Evolutionary conservation across 768 basidiomycete species (phyloP), one percentile per base, ranked within the genome.

Genomic region (Royoungia palumana): DNA sequence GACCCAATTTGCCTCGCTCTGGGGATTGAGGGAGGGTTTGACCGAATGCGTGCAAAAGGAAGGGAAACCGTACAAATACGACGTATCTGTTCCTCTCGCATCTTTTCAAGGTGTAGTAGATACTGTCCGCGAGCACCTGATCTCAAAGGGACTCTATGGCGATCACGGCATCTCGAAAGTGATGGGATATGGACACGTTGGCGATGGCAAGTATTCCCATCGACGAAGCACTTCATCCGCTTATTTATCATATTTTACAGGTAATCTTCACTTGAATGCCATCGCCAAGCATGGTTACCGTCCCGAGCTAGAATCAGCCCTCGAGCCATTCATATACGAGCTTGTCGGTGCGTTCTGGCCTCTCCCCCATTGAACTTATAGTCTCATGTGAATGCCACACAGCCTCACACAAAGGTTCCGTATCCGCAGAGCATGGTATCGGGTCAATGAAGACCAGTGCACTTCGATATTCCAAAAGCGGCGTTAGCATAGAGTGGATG

Each of bases 341-440:
- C 77, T 94, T 40, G 88, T 93, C 51, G 77, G 90, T 85, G 59
- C 59, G 85, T 49, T n/a, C 22, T 35, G 10, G 22, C 20, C 22
- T 41, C 28, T 4, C 14, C 22, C 16, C 21, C 14, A 35, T 24
- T 16, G 9, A 13, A 4, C 24, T 44, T 41, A 48, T 52, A 27
- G 50, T 54, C 36, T 25, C 21, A n/a, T n/a, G n/a, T 17, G 34
- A 28, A 42, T 37, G 13, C 12, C 24, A 16, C 43, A 19, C 53
- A 91, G 88, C 83, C 17, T 82, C 80, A 2, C 78, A 88, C 62
- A 79, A 83, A 43, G 95, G 95, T 8, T 97, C 95, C 0, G 82
- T 99, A 56, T 97, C 94, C 6, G 95, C 95, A 2, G 95, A 99
- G 64, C 95, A 99, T 66, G 95, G 95, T 6, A 84, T 99, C 45